These are phyloP conservation scores for Echinochloa phyllopogon DNA, from an alignment of 176 grass and related monocot genomes.

Conservation along the genomic window DNA sequence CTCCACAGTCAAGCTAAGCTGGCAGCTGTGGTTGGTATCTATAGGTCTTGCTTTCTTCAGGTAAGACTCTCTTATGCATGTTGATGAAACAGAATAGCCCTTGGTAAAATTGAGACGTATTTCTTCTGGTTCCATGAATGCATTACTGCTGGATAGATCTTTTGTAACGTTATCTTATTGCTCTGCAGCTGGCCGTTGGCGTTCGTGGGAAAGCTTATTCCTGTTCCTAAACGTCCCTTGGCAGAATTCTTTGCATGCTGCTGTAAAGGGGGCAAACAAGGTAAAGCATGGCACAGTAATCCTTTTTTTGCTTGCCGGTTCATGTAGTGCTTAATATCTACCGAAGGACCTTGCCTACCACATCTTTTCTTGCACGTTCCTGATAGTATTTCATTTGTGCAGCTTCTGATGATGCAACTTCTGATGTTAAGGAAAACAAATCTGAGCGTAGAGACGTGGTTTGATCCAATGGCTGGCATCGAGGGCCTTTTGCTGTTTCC, in stretches of 20 bases:
- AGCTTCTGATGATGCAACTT: constrained; percentile 41
- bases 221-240: constrained; percentile 59
- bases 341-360: not conserved
- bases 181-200: constrained; percentile 74
- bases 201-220: constrained; percentile 69
- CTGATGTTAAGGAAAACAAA: constrained; percentile 3
- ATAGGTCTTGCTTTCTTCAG: constrained; percentile 65
- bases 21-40: constrained; percentile 89
- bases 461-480: not conserved
- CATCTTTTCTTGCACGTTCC: not conserved
- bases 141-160: not conserved
- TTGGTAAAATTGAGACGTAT: not conserved
- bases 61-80: constrained; percentile 31
- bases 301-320: not conserved
- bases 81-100: not conserved
- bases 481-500: constrained; percentile 10
- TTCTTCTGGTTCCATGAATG: not conserved
- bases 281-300: not conserved
- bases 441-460: constrained; percentile 1
- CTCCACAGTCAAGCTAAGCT: constrained; percentile 69
- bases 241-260: constrained; percentile 51
- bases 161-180: constrained; percentile 5
- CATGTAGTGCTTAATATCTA: not conserved
- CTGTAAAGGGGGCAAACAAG: constrained; percentile 39
- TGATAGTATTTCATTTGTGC: constrained; percentile 25